Base-by-base conservation (phyloP, 1,284 basidiomycete genomes). In the Gymnopus androsaceus region DNA sequence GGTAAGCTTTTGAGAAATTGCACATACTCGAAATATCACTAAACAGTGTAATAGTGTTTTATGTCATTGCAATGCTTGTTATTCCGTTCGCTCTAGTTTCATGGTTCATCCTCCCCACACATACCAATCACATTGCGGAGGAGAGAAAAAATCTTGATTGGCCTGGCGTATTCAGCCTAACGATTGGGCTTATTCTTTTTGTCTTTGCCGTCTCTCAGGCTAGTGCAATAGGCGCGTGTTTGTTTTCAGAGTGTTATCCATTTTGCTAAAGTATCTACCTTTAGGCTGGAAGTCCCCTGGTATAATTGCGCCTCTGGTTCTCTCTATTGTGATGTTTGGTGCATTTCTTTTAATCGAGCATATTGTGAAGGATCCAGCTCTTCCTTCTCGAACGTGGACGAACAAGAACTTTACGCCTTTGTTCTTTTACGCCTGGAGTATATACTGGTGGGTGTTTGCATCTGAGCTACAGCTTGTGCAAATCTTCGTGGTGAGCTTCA, bases 371-470 rank as follows among this genome's bases (percentile, higher is more conserved):
- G 58, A 59, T 40, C 63, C 63, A 12, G 61, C 61, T 15, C 37
- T 64, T 15, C 62, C 62, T 2, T 53, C 59, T 14, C 38, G 41
- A 9, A 62, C 59, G n/a, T 63, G 62, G 62, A 54, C 57, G 12
- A 59, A 56, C 30, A 59, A 59, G 50, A 53, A 48, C 30, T 63
- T 63, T 44, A 57, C 56, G 0, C 61, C 61, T 4, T 45, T 63
- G 27, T 63, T 63, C 45, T 64, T 64, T 51, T 64, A 59, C 44
- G 59, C 52, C 7, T 62, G 61, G 59, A 59, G 53, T 25, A 48
- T 61, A n/a, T 64, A 63, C 38, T 64, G 63, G 63, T 64, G 55
- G 52, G 21, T 51, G 7, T 59, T 61, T 25, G 58, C 38, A 17
- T 48, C 38, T 25, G 52, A 62, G 45, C 49, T 61, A 14, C 46